phyloP scores from a whole-genome alignment of 768 basidiomycete genomes.

The Lactarius sp. region DNA sequence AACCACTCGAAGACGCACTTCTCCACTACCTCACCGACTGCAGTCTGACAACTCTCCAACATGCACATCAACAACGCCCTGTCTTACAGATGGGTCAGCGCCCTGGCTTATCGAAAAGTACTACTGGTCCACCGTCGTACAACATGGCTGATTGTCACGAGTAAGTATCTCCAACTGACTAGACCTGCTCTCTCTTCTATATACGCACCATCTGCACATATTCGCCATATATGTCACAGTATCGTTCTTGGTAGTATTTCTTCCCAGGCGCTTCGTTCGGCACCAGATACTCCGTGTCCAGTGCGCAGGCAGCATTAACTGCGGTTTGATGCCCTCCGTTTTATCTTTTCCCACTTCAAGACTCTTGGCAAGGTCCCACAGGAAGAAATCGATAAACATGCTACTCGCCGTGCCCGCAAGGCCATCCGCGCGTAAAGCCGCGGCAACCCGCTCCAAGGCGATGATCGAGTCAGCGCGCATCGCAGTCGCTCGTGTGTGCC shows the following conservation, averaged over 20 bases:
- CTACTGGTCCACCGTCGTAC: no score
- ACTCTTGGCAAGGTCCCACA: slow-evolving; percentile 83
- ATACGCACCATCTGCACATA: background rate
- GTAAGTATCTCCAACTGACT: no score
- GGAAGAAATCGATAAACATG: slow-evolving; percentile 84
- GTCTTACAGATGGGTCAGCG: no score
- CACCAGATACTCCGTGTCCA: slow-evolving; percentile 86
- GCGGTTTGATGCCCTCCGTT: slow-evolving; percentile 34
- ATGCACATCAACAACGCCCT: no score
- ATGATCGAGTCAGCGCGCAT: slow-evolving; percentile 74
- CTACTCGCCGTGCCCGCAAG: slow-evolving; percentile 46
- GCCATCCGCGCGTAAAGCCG: slow-evolving; percentile 34
- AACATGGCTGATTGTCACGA: no score
- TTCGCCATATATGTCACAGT: no score
- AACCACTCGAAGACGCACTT: no score
- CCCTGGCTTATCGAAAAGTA: no score
- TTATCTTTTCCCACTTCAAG: slow-evolving; percentile 40
- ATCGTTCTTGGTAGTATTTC: background rate
- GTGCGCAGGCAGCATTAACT: slow-evolving; percentile 62
- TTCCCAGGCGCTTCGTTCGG: slow-evolving; percentile 33
- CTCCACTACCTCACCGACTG: no score
- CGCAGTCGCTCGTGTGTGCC: slow-evolving; percentile 67
- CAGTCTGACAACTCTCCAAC: no score
- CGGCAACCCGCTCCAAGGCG: slow-evolving; percentile 66
- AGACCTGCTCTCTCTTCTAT: background rate